A percentile compares a stretch with the other conserved stretches of the same genome.
These are phyloP conservation scores for Metrosideros polymorpha DNA, from an alignment of 441 rosid genomes.

Conservation along the genomic window DNA sequence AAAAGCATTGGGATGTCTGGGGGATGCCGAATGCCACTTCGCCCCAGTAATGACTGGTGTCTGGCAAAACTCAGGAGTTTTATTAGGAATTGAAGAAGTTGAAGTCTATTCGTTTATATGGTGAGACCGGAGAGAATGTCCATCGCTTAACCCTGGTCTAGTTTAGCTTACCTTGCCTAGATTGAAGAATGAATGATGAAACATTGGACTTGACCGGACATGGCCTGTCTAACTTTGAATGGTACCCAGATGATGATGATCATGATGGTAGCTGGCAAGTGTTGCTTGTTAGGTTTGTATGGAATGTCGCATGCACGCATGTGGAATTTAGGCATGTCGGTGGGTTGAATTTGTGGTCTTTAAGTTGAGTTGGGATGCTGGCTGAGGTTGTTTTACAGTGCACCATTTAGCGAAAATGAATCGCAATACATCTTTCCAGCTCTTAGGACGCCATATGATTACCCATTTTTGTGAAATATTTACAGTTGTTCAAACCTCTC, in stretches of 20 bases:
- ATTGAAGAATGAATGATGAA: background rate
- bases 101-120: background rate
- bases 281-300: background rate
- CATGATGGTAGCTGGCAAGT: background rate
- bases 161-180: background rate
- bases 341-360: no score
- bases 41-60: background rate
- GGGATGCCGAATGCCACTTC: background rate
- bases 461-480: no score
- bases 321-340: no score
- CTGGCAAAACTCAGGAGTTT: background rate
- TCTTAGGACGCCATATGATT: no score
- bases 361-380: background rate
- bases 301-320: no score
- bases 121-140: background rate
- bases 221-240: background rate
- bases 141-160: rapidly evolving
- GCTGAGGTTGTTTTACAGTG: background rate
- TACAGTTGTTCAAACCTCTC: background rate
- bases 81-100: background rate
- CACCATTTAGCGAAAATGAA: background rate
- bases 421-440: background rate
- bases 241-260: rapidly evolving
- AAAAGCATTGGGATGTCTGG: background rate
- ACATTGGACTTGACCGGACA: background rate